Evolutionary conservation across 192 early-diverging fungal species (phyloP).

Genomic region (Radiomyces spectabilis): DNA sequence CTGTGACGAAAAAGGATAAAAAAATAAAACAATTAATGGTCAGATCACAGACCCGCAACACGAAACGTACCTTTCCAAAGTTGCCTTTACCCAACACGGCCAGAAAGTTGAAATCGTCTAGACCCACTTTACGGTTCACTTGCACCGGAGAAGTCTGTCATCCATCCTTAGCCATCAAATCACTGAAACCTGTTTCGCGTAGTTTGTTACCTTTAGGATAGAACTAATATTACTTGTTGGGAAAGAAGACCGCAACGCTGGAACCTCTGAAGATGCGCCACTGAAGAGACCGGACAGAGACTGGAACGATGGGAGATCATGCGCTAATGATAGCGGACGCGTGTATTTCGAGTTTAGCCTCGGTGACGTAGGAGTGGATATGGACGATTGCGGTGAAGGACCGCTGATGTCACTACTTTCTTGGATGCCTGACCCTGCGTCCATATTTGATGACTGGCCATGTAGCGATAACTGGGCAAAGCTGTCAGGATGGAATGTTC

Average conservation of each 20-base stretch:
- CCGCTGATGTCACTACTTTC: neutral
- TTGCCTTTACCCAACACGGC: conserved; percentile 97
- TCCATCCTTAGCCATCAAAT: no score
- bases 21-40: neutral
- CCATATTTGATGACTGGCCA: neutral
- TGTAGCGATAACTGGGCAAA: no score
- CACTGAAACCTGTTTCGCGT: no score
- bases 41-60: conserved; percentile 44
- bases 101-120: conserved; percentile 91
- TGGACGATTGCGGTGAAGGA: neutral
- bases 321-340: no score
- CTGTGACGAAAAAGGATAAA: conserved; percentile 13
- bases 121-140: conserved; percentile 54
- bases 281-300: neutral
- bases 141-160: conserved; percentile 24
- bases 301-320: neutral
- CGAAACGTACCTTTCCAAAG: conserved; percentile 82
- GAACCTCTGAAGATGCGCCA: no score
- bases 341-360: no score
- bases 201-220: no score
- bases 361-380: neutral
- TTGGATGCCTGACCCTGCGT: neutral
- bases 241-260: no score
- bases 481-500: conserved; percentile 1
- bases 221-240: no score